Percentiles rank a stretch among this genome's conserved stretches.
phyloP scores from a whole-genome alignment of 2,329 filamentous ascomycete genomes.

The Zymoseptoria brevis region DNA sequence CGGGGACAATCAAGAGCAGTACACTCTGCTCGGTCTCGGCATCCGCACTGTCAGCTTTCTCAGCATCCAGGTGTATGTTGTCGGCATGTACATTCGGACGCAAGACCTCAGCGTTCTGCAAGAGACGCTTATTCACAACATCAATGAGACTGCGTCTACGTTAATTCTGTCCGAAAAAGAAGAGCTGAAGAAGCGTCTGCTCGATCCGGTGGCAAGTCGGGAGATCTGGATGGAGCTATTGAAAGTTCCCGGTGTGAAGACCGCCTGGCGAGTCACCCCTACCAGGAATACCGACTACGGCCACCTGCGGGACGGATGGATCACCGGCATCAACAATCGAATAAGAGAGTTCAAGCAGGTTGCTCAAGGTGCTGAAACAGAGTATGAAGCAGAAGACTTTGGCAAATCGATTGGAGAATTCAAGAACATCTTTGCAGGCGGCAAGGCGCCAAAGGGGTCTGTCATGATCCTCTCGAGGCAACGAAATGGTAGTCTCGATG shows the following conservation, averaged over 20 bases:
- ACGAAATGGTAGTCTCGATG: conserved; percentile 54
- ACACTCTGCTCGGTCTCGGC: conserved; percentile 80
- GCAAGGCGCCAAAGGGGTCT: conserved; percentile 68
- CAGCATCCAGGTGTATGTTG: conserved; percentile 85
- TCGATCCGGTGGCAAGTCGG: conserved; percentile 62
- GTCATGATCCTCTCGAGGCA: conserved; percentile 68
- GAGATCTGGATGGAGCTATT: conserved; percentile 68
- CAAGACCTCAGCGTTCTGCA: conserved; percentile 76
- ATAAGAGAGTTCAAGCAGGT: conserved; percentile 50
- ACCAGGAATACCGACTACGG: conserved; percentile 92
- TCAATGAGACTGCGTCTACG: conserved; percentile 72
- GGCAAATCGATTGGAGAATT: conserved; percentile 68
- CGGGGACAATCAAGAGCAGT: conserved; percentile 51
- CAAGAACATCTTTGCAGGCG: conserved; percentile 70
- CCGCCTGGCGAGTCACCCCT: conserved; percentile 73
- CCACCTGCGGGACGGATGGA: conserved; percentile 85
- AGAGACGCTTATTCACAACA: conserved; percentile 62
- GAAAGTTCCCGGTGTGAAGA: conserved; percentile 59
- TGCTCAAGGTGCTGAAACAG: conserved; percentile 29
- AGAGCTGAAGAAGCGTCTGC: conserved; percentile 57
- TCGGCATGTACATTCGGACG: conserved; percentile 84
- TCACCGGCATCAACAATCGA: conserved; percentile 71
- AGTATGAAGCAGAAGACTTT: conserved; percentile 67
- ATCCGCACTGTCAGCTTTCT: conserved; percentile 86
- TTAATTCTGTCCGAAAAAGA: conserved; percentile 77